These are phyloP conservation scores for Coemansia sp. DNA, from an alignment of 192 early-diverging fungal genomes.

Conservation along the genomic window DNA sequence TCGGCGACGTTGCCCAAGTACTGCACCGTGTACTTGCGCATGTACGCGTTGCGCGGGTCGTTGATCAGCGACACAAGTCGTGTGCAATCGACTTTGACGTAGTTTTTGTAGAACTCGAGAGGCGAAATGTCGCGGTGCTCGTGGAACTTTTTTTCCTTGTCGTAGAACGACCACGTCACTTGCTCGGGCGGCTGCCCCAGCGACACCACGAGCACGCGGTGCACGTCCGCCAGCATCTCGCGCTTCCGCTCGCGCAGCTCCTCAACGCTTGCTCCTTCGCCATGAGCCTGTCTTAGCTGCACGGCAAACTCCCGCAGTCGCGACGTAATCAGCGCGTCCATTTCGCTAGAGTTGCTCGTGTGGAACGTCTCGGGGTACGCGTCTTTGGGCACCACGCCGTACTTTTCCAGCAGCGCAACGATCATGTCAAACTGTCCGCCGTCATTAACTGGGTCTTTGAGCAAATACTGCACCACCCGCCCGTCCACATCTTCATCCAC, in stretches of 20 bases:
- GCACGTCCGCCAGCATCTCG: constrained; percentile 63
- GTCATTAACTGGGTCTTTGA: constrained; percentile 64
- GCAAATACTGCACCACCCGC: constrained; percentile 67
- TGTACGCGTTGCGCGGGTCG: constrained; percentile 67
- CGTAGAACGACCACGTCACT: constrained; percentile 65
- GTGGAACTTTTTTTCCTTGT: constrained; percentile 69
- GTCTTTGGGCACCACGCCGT: constrained; percentile 70
- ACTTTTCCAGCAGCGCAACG: constrained; percentile 70
- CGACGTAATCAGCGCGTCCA: constrained; percentile 61
- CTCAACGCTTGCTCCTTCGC: constrained; percentile 35
- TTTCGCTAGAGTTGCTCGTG: constrained; percentile 58
- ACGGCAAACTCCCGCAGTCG: constrained; percentile 70
- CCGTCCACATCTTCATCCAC: constrained; percentile 61
- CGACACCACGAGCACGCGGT: constrained; percentile 66
- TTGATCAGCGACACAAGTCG: constrained; percentile 68
- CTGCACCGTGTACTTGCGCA: constrained; percentile 66
- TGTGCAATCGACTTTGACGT: constrained; percentile 58
- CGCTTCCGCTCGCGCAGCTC: constrained; percentile 57
- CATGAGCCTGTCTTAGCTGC: constrained; percentile 55
- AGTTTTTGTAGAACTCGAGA: constrained; percentile 59
- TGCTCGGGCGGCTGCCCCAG: constrained; percentile 67
- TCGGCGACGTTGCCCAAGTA: constrained; percentile 71
- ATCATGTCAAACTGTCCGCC: constrained; percentile 83
- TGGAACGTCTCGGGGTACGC: constrained; percentile 65
- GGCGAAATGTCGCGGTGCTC: constrained; percentile 59